Conservation (phyloP, 352 stramenopile species). For the Phytophthora pseudosyringae region DNA sequence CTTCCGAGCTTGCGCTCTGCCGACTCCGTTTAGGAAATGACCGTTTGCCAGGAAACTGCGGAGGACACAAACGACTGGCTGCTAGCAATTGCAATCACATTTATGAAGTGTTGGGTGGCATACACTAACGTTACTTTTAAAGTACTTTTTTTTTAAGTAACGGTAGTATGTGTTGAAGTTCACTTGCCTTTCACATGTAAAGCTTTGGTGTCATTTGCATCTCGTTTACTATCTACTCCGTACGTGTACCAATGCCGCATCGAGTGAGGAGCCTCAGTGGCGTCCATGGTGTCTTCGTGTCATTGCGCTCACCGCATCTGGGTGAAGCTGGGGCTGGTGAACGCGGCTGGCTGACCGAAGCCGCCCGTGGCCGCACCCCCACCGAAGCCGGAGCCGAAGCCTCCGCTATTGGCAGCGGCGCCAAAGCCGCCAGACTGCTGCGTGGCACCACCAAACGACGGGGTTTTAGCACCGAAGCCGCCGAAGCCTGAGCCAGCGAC, state of each 20-base stretch:
- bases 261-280: background rate
- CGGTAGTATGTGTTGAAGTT: background rate
- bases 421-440: constrained; percentile 45
- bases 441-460: constrained; percentile 36
- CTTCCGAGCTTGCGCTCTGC: constrained; percentile 6
- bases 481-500: constrained; percentile 51
- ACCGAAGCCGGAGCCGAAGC: constrained; percentile 49
- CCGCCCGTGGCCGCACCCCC: constrained; percentile 25
- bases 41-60: background rate
- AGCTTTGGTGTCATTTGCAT: constrained; percentile 14
- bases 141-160: background rate
- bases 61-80: constrained; percentile 25
- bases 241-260: background rate
- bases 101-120: no score
- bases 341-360: constrained; percentile 47
- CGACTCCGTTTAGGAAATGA: constrained; percentile 24
- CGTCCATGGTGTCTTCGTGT: background rate
- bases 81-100: no score
- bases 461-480: constrained; percentile 44
- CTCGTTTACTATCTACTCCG: constrained; percentile 18
- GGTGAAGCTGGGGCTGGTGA: constrained; percentile 59
- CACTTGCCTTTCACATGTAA: constrained; percentile 8
- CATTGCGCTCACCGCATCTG: constrained; percentile 47
- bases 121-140: no score
- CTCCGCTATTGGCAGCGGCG: constrained; percentile 21